phyloP scores from a whole-genome alignment of 176 grass and related monocot genomes.

The Coix lacrymajobi region DNA sequence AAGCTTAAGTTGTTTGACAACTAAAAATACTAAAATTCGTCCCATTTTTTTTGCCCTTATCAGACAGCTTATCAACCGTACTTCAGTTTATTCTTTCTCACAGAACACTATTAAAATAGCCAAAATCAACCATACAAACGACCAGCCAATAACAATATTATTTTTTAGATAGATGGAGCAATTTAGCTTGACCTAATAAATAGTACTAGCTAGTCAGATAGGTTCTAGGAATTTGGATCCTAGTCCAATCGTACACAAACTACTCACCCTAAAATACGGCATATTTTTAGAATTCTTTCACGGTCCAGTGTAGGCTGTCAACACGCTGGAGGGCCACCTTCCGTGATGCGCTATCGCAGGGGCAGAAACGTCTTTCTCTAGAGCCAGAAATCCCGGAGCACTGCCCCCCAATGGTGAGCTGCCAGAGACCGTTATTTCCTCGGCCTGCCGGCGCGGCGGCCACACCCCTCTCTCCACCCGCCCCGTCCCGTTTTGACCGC shows the following conservation, averaged over 20 bases:
- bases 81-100: no score
- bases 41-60: no score
- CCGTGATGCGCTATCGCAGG: not conserved
- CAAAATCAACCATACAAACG: no score
- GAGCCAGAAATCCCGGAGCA: slow-evolving; percentile 10
- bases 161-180: no score
- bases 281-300: not conserved
- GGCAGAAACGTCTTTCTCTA: not conserved
- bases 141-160: no score
- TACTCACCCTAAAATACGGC: not conserved
- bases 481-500: slow-evolving; percentile 18
- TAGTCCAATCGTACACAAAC: not conserved
- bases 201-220: no score
- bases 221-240: not conserved
- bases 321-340: not conserved
- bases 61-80: no score
- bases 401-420: slow-evolving; percentile 11
- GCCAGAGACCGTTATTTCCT: slow-evolving; percentile 14
- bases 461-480: not conserved
- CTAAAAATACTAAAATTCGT: no score
- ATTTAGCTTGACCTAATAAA: no score
- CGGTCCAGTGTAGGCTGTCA: slow-evolving; percentile 6
- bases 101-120: no score
- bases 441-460: not conserved
- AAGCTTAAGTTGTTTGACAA: no score